Conservation (phyloP, 805 yeast genomes). For the Suhomyces vadensis region DNA sequence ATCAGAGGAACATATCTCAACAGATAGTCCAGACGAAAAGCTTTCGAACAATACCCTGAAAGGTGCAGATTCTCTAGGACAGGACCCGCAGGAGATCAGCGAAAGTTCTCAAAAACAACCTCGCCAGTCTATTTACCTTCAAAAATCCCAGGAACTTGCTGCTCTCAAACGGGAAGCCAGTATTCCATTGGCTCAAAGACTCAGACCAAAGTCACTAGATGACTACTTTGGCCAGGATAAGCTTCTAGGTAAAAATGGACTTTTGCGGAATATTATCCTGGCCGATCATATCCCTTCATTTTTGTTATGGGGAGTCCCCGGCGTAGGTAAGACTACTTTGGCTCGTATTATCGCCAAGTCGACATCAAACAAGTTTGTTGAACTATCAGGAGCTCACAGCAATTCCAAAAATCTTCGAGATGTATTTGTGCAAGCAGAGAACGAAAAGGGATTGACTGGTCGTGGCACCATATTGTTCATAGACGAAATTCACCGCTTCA, state of each 20-base stretch:
- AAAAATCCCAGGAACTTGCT: conserved; percentile 9
- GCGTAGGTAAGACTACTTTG: conserved; percentile 45
- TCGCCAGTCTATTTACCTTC: conserved; percentile 3
- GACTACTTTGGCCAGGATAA: conserved; percentile 46
- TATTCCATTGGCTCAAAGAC: conserved; percentile 42
- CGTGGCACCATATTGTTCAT: conserved; percentile 35
- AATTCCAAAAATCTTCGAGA: conserved; percentile 38
- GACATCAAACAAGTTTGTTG: conserved; percentile 35
- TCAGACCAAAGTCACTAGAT: conserved; percentile 38
- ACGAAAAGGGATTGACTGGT: conserved; percentile 36
- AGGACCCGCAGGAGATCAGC: background rate
- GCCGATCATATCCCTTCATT: conserved; percentile 41
- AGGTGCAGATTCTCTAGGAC: background rate
- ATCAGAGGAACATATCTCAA: background rate
- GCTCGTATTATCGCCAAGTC: conserved; percentile 40
- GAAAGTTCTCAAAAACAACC: background rate
- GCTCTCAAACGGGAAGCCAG: conserved; percentile 21
- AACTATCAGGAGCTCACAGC: conserved; percentile 42
- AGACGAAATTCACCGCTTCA: conserved; percentile 47
- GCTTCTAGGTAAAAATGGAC: conserved; percentile 39
- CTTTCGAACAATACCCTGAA: background rate
- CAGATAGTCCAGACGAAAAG: background rate
- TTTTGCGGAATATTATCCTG: conserved; percentile 34
- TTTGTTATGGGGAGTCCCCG: conserved; percentile 47
- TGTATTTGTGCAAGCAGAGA: conserved; percentile 37